Evolutionary conservation across 2,329 filamentous ascomycete genomes (phyloP), one percentile per base, ranked within the genome.

Genomic region (Zalaria obscura): DNA sequence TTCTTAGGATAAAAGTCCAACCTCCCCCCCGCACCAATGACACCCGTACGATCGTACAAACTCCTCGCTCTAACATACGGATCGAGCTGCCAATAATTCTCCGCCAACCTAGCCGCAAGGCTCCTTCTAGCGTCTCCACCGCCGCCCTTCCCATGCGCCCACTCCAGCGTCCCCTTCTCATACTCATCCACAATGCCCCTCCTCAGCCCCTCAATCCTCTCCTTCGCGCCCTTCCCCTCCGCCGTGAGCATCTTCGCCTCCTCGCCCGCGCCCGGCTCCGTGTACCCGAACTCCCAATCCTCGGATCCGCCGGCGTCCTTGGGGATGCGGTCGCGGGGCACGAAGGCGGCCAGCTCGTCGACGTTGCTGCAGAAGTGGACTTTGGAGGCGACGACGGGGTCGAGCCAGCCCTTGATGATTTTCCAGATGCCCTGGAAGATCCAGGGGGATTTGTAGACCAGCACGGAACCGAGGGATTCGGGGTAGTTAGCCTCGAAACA

Each of bases 401-500:
- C 91, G 32, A 98, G 75, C 91, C 91, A 98, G 51, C 88, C 87
- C 49, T 78, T 80, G 57, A 98, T 93, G 49, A 98, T 84, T 58
- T 78, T 87, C 91, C 89, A 96, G 48, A 96, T 84, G n/a, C 84
- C 81, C 68, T 93, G 88, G 66, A 98, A 98, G 36, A 98, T 68
- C 91, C 91, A 98, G 3, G 91, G 91, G 0, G 91, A 80, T 61
- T 94, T 94, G 69, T 98, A 91, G 32, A 98, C 85, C 36, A 96
- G 73, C 3, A 96, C 85, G 2, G 82, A 74, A 27, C 89, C 91
- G 1, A 98, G 72, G 38, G 78, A 89, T 61, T 98, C 91, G 1
- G 91, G 91, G 53, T 96, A 98, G 60, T 98, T 96, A 45, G 91
- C 91, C 66, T 98, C 91, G 57, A 98, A 98, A 61, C 88, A 94